phyloP scores from a whole-genome alignment of 2,329 filamentous ascomycete genomes.

The Pyrenophora tritici-repentis region DNA sequence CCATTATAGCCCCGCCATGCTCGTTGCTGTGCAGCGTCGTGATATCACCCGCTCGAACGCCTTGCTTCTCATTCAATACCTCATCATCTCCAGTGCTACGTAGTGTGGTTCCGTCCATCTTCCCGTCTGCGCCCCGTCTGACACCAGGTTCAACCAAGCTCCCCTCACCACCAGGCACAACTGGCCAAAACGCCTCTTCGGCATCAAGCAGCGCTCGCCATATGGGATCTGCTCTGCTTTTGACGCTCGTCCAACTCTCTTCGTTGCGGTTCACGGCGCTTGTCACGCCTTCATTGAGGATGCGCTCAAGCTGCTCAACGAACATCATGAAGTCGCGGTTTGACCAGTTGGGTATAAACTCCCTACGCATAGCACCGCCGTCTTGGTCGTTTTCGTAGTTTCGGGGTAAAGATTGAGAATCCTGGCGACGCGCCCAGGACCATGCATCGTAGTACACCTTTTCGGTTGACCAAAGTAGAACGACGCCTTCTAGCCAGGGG shows the following conservation, averaged over 20 bases:
- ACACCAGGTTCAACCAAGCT: slow-evolving; percentile 12
- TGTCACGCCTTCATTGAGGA: slow-evolving; percentile 57
- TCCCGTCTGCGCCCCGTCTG: slow-evolving; percentile 4
- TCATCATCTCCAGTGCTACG: slow-evolving; percentile 5
- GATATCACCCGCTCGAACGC: slow-evolving; percentile 4
- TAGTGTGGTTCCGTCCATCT: slow-evolving; percentile 12
- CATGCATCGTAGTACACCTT: slow-evolving; percentile 45
- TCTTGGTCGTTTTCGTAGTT: slow-evolving; percentile 58
- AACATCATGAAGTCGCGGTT: slow-evolving; percentile 64
- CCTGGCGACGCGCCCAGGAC: slow-evolving; percentile 38
- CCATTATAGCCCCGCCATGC: background rate
- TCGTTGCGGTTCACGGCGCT: slow-evolving; percentile 27
- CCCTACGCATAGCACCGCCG: slow-evolving; percentile 65
- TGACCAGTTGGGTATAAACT: slow-evolving; percentile 73
- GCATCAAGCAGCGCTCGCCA: slow-evolving; percentile 39
- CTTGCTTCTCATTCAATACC: slow-evolving; percentile 2
- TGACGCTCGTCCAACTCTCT: slow-evolving; percentile 25
- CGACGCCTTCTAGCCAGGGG: slow-evolving; percentile 42
- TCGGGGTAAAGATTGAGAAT: slow-evolving; percentile 22
- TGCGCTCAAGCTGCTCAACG: slow-evolving; percentile 59
- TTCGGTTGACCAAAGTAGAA: slow-evolving; percentile 43
- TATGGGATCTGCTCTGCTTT: slow-evolving; percentile 26
- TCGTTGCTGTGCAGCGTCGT: slow-evolving; percentile 2
- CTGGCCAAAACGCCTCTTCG: slow-evolving; percentile 44
- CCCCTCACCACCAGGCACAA: slow-evolving; percentile 11